phyloP scores from a whole-genome alignment of 805 yeast species.

The Sungouiella thailandica region DNA sequence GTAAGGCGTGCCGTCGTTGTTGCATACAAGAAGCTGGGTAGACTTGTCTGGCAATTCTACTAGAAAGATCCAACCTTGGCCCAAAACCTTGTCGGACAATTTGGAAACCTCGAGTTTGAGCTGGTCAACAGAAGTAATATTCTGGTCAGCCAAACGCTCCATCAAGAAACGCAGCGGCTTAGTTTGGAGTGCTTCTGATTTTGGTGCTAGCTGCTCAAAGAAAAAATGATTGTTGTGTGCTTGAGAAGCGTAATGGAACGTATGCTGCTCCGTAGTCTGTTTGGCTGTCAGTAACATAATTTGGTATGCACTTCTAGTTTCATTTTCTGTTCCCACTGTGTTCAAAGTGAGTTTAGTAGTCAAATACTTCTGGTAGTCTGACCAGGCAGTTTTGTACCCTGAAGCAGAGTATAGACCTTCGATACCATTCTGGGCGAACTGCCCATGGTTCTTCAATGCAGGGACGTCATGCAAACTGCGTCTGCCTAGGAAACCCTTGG shows the following conservation, averaged over 20 bases:
- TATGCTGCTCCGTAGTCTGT: conserved; percentile 57
- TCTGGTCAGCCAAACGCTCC: conserved; percentile 32
- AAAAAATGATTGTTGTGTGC: conserved; percentile 90
- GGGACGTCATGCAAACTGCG: conserved; percentile 59
- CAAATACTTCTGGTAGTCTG: conserved; percentile 65
- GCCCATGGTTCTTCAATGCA: conserved; percentile 36
- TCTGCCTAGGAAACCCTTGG: no score
- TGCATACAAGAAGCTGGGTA: conserved; percentile 48
- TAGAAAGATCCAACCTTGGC: conserved; percentile 73
- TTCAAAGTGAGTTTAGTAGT: conserved; percentile 56
- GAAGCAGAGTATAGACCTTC: conserved; percentile 57
- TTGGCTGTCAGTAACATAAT: conserved; percentile 63
- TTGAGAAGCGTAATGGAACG: conserved; percentile 87
- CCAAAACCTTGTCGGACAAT: conserved; percentile 49
- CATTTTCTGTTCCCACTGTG: conserved; percentile 77
- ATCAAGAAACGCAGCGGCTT: conserved; percentile 34
- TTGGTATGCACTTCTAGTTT: conserved; percentile 70
- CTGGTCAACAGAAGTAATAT: conserved; percentile 39
- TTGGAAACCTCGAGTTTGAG: conserved; percentile 47
- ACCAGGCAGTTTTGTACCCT: conserved; percentile 77
- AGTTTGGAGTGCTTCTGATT: conserved; percentile 26
- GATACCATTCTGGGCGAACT: conserved; percentile 46
- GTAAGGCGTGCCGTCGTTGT: conserved; percentile 78
- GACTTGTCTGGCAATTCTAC: conserved; percentile 62
- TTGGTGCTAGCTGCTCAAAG: conserved; percentile 54